Base-by-base conservation (phyloP, 2,329 filamentous ascomycete species). In the Diplodia intermedia region DNA sequence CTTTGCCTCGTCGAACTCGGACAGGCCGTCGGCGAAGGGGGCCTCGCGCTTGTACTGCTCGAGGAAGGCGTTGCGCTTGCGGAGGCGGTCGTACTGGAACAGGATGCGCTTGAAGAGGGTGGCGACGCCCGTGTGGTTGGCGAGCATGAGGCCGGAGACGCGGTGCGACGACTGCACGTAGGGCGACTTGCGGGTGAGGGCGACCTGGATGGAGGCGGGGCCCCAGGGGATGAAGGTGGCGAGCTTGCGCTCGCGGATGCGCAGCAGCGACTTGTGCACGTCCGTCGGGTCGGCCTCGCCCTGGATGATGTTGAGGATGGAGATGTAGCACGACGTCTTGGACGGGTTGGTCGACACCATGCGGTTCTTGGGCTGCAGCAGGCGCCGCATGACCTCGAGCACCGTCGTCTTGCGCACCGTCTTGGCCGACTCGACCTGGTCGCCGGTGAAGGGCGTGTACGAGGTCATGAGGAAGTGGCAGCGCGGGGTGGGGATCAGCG, bases 141-240 rank as follows among this genome's bases (percentile, higher is more conserved):
- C 95, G 69, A 99, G 84, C 95, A 99, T 99, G 69, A 99, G 86
- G 2, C 95, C 95, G 71, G 93, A 97, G 66, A 99, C 95, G 60
- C 95, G 90, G 77, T 97, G 93, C 72, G 92, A 93, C 83, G 96
- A 96, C 67, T 93, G 91, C 52, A 97, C 91, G 77, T 99, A 98
- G 1, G 96, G 96, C 52, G 94, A 97, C 76, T 96, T 93, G 83
- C 97, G 97, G 2, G 95, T 97, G 70, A 99, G 82, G 3, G 95
- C 96, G 14, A 99, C 95, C 80, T 99, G 95, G 71, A 99, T 99
- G 76, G 93, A 97, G 33, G 95, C 95, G 0, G 95, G 95, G 0
- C 95, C 95, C 95, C 95, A 99, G 11, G 96, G 95, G 71, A 99
- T 99, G 77, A 99, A 99, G 0, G 93, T 96, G 11, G 95, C 96